A percentile compares a stretch with the other conserved stretches of the same genome.
Conservation (phyloP, 2,329 filamentous ascomycete species). For the Talaromyces sp. region DNA sequence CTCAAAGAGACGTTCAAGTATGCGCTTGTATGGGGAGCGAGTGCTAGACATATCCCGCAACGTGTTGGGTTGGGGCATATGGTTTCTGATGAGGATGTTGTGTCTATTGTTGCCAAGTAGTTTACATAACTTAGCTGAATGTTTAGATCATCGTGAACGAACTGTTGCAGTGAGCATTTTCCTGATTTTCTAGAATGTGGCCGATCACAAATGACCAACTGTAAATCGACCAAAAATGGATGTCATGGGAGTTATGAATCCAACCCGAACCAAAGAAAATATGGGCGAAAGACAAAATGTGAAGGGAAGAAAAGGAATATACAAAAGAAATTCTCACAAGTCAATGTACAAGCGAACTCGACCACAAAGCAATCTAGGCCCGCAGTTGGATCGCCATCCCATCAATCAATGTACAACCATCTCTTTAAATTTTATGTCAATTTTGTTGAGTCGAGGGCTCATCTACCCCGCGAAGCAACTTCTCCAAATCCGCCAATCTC, state of each 20-base stretch:
- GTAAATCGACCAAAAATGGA: background rate
- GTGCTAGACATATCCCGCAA: slow-evolving; percentile 90
- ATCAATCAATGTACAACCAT: background rate
- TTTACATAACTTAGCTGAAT: too few species aligned
- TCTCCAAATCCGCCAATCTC: slow-evolving; percentile 48
- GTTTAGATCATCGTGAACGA: background rate
- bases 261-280: background rate
- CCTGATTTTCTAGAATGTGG: background rate
- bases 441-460: background rate
- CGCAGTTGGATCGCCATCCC: too few species aligned
- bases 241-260: background rate
- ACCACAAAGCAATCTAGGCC: background rate
- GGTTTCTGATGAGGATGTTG: slow-evolving; percentile 66
- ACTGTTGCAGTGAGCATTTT: background rate
- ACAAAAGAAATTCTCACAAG: background rate
- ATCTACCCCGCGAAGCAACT: slow-evolving; percentile 20
- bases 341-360: background rate
- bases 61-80: slow-evolving; percentile 78
- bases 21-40: slow-evolving; percentile 94
- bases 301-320: background rate
- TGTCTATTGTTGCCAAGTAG: slow-evolving; percentile 56
- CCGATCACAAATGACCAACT: background rate
- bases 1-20: slow-evolving; percentile 99
- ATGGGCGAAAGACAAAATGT: background rate
- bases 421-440: background rate